phyloP scores from a whole-genome alignment of 768 basidiomycete species.

The Rhodotorula babjevae region DNA sequence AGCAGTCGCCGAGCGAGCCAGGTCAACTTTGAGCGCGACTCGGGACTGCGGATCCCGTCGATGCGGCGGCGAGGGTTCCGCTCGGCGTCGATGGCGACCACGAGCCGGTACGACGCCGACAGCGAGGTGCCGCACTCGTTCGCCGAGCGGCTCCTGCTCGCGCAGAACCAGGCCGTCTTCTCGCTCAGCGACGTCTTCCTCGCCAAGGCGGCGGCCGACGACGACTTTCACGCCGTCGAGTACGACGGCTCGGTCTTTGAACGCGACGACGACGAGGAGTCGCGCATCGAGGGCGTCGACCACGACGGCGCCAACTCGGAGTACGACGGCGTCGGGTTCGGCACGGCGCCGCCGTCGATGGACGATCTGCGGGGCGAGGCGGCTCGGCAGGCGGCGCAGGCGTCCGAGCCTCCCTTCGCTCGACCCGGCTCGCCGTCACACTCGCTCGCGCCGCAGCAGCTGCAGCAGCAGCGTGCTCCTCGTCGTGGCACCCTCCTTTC shows the following conservation, averaged over 20 bases:
- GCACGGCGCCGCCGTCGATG: constrained; percentile 38
- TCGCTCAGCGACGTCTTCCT: constrained; percentile 97
- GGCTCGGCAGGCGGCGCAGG: constrained; percentile 9
- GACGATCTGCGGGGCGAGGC: constrained; percentile 37
- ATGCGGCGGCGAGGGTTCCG: constrained; percentile 22
- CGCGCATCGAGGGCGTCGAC: constrained; percentile 17
- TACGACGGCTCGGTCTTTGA: constrained; percentile 38
- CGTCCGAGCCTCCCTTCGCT: background rate
- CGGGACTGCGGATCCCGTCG: constrained; percentile 28
- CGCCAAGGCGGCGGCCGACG: constrained; percentile 69
- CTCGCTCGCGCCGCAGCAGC: background rate
- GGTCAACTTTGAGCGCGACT: constrained; percentile 2
- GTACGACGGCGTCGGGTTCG: constrained; percentile 32
- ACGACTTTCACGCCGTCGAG: constrained; percentile 37
- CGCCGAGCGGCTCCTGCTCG: constrained; percentile 62
- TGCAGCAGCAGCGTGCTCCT: background rate
- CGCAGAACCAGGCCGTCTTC: constrained; percentile 90
- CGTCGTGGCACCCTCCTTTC: background rate
- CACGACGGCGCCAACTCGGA: constrained; percentile 25
- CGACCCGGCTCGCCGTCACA: background rate
- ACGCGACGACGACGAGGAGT: constrained; percentile 46
- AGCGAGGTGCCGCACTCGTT: constrained; percentile 50
- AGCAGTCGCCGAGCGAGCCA: background rate
- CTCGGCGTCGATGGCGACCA: constrained; percentile 35
- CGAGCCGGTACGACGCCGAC: constrained; percentile 39